Percentiles rank a stretch among this genome's conserved stretches.
Conservation (phyloP, 371 early-diverging fungal species). For the Mortierella sp. region DNA sequence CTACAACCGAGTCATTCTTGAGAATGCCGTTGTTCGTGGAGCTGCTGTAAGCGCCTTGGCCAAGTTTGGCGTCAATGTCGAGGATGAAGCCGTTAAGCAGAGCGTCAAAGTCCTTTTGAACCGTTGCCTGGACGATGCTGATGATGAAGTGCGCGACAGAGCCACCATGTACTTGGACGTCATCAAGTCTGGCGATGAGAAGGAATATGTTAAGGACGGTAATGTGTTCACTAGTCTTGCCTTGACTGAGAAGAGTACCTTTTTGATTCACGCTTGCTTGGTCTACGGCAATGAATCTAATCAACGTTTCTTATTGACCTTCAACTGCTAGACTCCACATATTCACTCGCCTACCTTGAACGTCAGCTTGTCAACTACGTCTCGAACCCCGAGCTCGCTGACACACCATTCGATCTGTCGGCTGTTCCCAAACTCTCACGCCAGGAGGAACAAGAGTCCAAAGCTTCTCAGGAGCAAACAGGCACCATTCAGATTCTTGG, state of each 20-base stretch:
- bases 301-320: no score
- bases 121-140: slow-evolving; percentile 95
- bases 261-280: neutral
- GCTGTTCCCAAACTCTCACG: slow-evolving; percentile 82
- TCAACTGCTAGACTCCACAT: slow-evolving; percentile 72
- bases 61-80: slow-evolving; percentile 89
- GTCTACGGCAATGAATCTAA: neutral
- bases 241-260: neutral
- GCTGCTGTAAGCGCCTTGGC: slow-evolving; percentile 96
- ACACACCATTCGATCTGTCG: slow-evolving; percentile 80
- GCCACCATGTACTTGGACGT: slow-evolving; percentile 90
- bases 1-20: slow-evolving; percentile 98
- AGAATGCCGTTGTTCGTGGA: slow-evolving; percentile 96
- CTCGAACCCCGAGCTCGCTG: slow-evolving; percentile 68
- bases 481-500: slow-evolving; percentile 35
- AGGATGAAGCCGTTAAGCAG: slow-evolving; percentile 79
- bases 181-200: slow-evolving; percentile 69
- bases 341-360: slow-evolving; percentile 88
- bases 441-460: slow-evolving; percentile 82
- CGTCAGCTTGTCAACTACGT: slow-evolving; percentile 86
- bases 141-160: slow-evolving; percentile 98
- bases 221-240: slow-evolving; percentile 4
- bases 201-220: slow-evolving; percentile 75
- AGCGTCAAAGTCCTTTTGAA: slow-evolving; percentile 87
- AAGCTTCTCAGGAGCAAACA: slow-evolving; percentile 56